Conservation (phyloP, 1,139 yeast genomes). For the Pneumocystis oryctolagi region DNA sequence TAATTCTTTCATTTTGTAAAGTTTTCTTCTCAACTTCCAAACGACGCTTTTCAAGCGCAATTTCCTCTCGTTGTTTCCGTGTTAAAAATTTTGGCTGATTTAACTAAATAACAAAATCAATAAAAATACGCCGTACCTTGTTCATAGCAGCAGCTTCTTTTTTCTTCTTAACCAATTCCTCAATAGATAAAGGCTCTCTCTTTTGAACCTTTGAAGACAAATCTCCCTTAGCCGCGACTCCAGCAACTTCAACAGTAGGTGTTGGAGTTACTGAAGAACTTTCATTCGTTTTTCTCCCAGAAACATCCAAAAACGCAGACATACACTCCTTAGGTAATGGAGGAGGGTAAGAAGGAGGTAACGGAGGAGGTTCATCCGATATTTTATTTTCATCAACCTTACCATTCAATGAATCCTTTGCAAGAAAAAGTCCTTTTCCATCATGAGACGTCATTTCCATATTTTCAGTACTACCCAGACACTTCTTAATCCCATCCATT, state of each 20-base stretch:
- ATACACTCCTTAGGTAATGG: not conserved
- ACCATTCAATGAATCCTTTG: not conserved
- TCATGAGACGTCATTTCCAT: too few species aligned
- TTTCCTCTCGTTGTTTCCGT: slow-evolving; percentile 29
- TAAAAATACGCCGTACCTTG: slow-evolving; percentile 4
- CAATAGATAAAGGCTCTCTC: slow-evolving; percentile 13
- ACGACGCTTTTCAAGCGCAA: slow-evolving; percentile 21
- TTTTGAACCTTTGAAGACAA: not conserved
- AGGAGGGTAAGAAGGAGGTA: not conserved
- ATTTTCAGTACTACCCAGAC: too few species aligned
- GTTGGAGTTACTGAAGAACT: not conserved
- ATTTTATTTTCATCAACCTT: not conserved
- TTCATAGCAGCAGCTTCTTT: slow-evolving; percentile 9
- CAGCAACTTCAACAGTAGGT: not conserved
- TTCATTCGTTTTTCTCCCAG: not conserved
- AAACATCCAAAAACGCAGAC: not conserved
- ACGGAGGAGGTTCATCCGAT: not conserved
- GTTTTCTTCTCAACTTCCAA: slow-evolving; percentile 17
- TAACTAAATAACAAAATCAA: not conserved
- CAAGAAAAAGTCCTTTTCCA: not conserved
- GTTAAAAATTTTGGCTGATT: slow-evolving; percentile 25
- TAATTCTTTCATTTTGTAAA: slow-evolving; percentile 10
- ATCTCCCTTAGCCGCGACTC: not conserved
- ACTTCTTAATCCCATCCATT: too few species aligned
- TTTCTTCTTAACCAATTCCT: slow-evolving; percentile 12